These are phyloP conservation scores for Neurospora crassa DNA, from an alignment of 2,329 filamentous ascomycete genomes.

Conservation along the genomic window DNA sequence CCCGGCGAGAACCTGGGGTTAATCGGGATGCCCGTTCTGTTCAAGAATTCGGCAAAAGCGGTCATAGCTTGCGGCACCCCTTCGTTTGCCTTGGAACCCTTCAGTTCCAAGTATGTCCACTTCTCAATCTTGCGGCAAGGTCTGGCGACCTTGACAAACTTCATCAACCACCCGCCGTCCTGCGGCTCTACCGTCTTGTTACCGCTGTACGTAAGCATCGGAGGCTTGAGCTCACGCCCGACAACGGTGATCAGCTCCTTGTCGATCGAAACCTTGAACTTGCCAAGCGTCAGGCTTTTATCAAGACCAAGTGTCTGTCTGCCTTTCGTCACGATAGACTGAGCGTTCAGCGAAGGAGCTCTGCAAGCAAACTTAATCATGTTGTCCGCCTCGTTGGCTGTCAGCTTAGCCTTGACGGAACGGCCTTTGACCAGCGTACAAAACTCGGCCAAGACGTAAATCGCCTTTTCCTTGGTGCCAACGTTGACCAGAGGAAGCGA, in stretches of 20 bases:
- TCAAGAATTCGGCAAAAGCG: conserved; percentile 29
- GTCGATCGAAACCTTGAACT: conserved; percentile 56
- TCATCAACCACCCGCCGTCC: conserved; percentile 64
- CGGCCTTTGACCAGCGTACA: conserved; percentile 58
- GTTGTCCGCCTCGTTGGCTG: conserved; percentile 46
- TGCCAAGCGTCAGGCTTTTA: conserved; percentile 31
- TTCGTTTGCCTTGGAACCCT: fast-evolving
- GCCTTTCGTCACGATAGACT: conserved; percentile 51
- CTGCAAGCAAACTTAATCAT: conserved; percentile 71
- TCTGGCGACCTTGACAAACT: conserved; percentile 43
- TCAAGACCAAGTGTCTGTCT: conserved; percentile 49
- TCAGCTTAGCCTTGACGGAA: conserved; percentile 48
- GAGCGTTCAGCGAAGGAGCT: conserved; percentile 54
- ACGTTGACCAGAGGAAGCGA: conserved; percentile 56
- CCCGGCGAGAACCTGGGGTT: conserved; percentile 10
- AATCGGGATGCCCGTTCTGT: conserved; percentile 31
- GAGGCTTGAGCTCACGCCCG: conserved; percentile 57
- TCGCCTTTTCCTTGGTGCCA: conserved; percentile 45
- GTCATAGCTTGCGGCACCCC: conserved; percentile 17
- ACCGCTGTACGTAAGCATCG: conserved; percentile 47
- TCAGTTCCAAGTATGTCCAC: conserved; percentile 42
- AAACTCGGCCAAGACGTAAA: conserved; percentile 58
- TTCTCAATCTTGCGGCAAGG: conserved; percentile 33
- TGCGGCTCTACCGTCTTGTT: conserved; percentile 22
- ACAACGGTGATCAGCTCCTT: conserved; percentile 59